Percentiles rank a stretch among this genome's conserved stretches.
Evolutionary conservation across 345 rosid genomes (phyloP).

Genomic region (Syzygium grande): DNA sequence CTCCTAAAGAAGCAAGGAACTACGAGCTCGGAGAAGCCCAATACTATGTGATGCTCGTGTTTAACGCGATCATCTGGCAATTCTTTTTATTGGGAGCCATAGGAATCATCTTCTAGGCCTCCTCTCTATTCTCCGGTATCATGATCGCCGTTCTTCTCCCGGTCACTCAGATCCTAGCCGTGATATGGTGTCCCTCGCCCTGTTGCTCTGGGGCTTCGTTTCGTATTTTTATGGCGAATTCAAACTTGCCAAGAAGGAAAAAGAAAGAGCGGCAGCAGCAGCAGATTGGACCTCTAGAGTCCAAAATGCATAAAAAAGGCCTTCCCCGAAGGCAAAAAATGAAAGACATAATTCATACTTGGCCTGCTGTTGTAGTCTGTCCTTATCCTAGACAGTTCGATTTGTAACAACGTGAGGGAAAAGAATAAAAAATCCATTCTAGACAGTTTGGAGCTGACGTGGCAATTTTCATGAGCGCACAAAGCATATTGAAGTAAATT

Average conservation of each 20-base stretch:
- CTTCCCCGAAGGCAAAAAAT: neutral
- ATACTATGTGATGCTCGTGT: conserved; percentile 33
- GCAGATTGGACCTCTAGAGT: neutral
- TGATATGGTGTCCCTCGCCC: conserved; percentile 53
- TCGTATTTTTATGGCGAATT: conserved; percentile 62
- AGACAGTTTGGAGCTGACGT: too few species aligned
- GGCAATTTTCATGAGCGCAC: too few species aligned
- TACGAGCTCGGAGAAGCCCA: conserved; percentile 39
- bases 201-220: conserved; percentile 59
- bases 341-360: neutral
- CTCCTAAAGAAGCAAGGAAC: conserved; percentile 51
- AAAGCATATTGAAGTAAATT: too few species aligned
- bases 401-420: neutral
- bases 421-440: neutral
- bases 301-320: neutral
- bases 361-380: neutral
- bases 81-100: conserved; percentile 54
- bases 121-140: conserved; percentile 49
- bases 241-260: conserved; percentile 14
- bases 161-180: conserved; percentile 52
- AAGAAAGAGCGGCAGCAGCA: neutral
- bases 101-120: conserved; percentile 53
- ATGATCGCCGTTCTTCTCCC: conserved; percentile 43
- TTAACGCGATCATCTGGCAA: conserved; percentile 34
- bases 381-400: neutral